phyloP scores from a whole-genome alignment of 768 basidiomycete species.

The Sistotremastrum niveocremeum region DNA sequence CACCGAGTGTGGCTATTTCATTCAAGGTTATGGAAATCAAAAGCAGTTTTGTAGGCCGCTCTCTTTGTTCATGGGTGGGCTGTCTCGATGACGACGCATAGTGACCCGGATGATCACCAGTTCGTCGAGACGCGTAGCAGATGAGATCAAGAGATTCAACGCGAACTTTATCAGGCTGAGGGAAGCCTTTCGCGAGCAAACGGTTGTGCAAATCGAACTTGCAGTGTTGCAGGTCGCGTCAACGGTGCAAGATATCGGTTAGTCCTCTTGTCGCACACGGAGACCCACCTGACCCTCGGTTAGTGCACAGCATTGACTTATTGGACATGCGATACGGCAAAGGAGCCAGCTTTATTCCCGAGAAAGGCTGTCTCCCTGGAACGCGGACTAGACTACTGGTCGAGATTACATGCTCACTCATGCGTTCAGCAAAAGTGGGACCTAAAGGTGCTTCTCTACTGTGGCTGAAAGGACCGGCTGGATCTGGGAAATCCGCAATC shows the following conservation, averaged over 20 bases:
- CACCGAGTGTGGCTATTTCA: conserved; percentile 2
- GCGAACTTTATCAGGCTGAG: background rate
- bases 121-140: background rate
- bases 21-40: background rate
- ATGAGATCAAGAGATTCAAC: background rate
- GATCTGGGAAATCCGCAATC: conserved; percentile 22
- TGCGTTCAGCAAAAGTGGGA: no score
- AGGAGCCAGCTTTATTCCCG: background rate
- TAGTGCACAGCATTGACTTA: background rate
- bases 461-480: no score
- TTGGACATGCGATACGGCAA: background rate
- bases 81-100: background rate
- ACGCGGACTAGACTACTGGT: background rate
- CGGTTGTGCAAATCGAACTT: no score
- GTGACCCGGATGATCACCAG: background rate
- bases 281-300: no score
- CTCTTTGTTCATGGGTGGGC: background rate
- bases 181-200: background rate
- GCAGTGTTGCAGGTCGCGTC: no score
- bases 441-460: no score
- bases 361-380: background rate
- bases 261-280: no score
- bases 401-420: no score
- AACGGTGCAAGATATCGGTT: no score
- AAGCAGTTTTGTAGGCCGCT: background rate